Evolutionary conservation across 805 yeast genomes (phyloP), one percentile per base, ranked within the genome.

Genomic region (Kockiozyma suomiensis): DNA sequence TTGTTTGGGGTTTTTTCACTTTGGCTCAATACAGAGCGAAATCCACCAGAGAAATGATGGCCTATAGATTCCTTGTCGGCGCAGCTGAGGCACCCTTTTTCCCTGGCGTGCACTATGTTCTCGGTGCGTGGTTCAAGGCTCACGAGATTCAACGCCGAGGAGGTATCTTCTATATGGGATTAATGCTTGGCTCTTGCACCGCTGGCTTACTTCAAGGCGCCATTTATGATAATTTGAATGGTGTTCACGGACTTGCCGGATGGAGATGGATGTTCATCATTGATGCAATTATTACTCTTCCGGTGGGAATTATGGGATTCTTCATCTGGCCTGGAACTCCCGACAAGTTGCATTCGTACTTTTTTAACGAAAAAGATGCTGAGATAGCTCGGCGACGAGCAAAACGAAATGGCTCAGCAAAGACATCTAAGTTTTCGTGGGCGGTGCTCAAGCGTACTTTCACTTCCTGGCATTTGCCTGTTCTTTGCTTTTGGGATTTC

Each of bases 181-280:
- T 85, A 63, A 82, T 79, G 66, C 74, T 87, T 38, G 91, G 88
- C 37, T 73, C 80, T 21, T 74, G 85, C 58, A 83, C 88, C 15
- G 79, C 87, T 1, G 87, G 88, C 46, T 80, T 84, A 61, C 74
- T 86, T 42, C 86, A 85, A 66, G 82, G 86, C 17, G 81, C 85
- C 10, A 78, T 85, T 30, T 79, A 74, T 58, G 67, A 76, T 23
- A 66, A 72, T 41, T 69, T 86, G 65, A 73, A 78, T 54, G 88
- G 86, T 32, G 74, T 70, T 10, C 68, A 71, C 48, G 89, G 89
- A 0, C 73, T 82, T 12, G 78, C 78, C 7, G 84, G 88, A 12
- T 87, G 90, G 90, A 78, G 85, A 75, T 87, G 90, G 90, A 82
- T 84, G 70, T 86, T 84, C 68, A 82, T 87, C 49, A 78, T 87